These are phyloP conservation scores for Pseudogymnoascus sp. DNA, from an alignment of 2,329 filamentous ascomycete species.

Conservation along the genomic window DNA sequence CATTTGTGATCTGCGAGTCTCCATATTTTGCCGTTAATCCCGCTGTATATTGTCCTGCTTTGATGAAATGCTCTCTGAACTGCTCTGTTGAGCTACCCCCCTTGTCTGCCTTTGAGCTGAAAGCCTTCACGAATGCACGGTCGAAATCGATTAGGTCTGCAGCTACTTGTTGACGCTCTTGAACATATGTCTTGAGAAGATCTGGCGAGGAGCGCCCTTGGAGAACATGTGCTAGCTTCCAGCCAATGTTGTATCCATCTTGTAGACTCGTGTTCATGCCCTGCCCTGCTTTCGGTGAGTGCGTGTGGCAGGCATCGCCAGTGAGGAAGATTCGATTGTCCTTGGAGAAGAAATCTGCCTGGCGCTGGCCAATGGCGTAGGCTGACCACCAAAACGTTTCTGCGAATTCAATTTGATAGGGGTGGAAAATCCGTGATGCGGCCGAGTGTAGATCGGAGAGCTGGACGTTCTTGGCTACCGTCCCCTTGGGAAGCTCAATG, in stretches of 20 bases:
- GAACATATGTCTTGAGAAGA: conserved; percentile 46
- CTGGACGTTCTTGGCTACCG: conserved; percentile 46
- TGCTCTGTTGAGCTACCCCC: conserved; percentile 38
- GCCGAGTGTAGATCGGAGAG: conserved; percentile 47
- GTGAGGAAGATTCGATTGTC: conserved; percentile 46
- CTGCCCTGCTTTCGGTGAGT: conserved; percentile 57
- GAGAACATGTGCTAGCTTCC: conserved; percentile 49
- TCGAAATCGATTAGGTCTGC: conserved; percentile 56
- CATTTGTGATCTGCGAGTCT: conserved; percentile 40
- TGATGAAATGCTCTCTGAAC: conserved; percentile 51
- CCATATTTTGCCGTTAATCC: conserved; percentile 51
- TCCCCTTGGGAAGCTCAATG: conserved; percentile 47
- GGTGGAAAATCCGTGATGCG: conserved; percentile 33
- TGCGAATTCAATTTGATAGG: conserved; percentile 20
- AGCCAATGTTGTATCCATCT: conserved; percentile 55
- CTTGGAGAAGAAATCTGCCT: conserved; percentile 51
- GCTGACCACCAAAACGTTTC: conserved; percentile 47
- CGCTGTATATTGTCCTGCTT: conserved; percentile 52
- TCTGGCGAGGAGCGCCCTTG: conserved; percentile 35
- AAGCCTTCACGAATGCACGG: conserved; percentile 45
- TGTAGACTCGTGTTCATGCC: conserved; percentile 52
- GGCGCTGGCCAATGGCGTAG: conserved; percentile 51
- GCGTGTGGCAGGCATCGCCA: conserved; percentile 52
- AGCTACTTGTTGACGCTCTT: conserved; percentile 46
- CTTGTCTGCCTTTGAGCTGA: conserved; percentile 36